Evolutionary conservation across 352 stramenopile species (phyloP), one percentile per base, ranked within the genome.

Genomic region (Paralagenidium karlingii): DNA sequence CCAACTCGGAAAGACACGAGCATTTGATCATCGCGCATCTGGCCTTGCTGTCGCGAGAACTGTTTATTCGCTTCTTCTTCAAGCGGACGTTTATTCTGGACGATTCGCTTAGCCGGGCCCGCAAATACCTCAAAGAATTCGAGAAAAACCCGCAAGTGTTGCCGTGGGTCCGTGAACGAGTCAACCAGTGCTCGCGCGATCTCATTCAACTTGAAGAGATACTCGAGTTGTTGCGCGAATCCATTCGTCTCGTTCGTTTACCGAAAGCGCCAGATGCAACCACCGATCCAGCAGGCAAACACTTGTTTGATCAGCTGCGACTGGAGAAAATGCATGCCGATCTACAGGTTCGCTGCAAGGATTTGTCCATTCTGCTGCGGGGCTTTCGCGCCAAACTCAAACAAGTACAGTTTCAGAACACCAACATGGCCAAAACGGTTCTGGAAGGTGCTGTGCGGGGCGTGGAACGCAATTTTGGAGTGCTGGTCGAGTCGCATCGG

Each of bases 191-290:
- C 44, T 86, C 88, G 0, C 94, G 96, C 42, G 83, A 98, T 45
- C 68, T 98, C 8, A 96, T 97, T 24, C 46, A 96, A 21, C 57
- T 98, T 11, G 91, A 98, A 50, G 93, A 98, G 67, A 97, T 98
- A 27, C 61, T 98, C 16, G 87, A 85, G 24, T 94, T 98, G 30
- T 51, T 99, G 21, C 63, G 79, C 1, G 94, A 98, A 43, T 96
- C 92, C 19, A 75, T 98, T 30, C 81, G 81, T 24, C 67, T 84
- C 18, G 85, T 97, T 34, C 59, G 90, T 29, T 80, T 98, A 11
- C 88, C 91, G 7, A 62, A 73, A 21, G 90, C 97, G 43, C n/a
- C n/a, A n/a, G n/a, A n/a, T n/a, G n/a, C n/a, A n/a, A n/a, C n/a
- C n/a, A n/a, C n/a, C n/a, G n/a, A n/a, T n/a, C 56, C 91, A 36